Evolutionary conservation across 139 green algal genomes (phyloP), one percentile per base, ranked within the genome.

Genomic region (Micractinium sp.): DNA sequence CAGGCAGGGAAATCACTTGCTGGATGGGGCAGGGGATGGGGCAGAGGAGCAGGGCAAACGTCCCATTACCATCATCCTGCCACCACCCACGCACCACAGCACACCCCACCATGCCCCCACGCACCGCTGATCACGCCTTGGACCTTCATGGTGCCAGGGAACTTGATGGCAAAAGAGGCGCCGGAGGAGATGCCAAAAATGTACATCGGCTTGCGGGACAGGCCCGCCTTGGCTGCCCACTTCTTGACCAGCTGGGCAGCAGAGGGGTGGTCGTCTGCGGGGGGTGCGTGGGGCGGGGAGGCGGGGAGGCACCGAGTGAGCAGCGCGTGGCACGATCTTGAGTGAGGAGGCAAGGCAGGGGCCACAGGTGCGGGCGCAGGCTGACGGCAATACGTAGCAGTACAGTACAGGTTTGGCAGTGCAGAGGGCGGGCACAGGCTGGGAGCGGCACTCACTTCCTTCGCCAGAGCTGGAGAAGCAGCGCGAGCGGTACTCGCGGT

Each of bases 91-190:
- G 23, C 7, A 5, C 7, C 63, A 29, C 7, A 20, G 63, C 63
- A 73, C 63, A 73, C 22, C 67, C 67, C 16, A 22, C 19, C 47
- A 56, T 5, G 47, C 25, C 1, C 12, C 22, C 67, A 75, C 77
- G 18, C 78, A 84, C 78, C 78, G 19, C 35, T 61, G 14, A 84
- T 16, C 7, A 87, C 67, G 67, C 83, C 83, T 38, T 87, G 33
- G 3, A 87, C 41, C 38, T 39, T n/a, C 83, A 87, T 87, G 27
- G 83, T 87, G 27, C 36, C 36, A 5, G 83, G 83, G 67, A 87
- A 87, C 67, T 87, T 87, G 39, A 87, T 87, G 83, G 83, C 83
- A 33, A 87, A 87, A 67, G 83, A 79, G 36, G 83, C 83, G 38
- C 83, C 83, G 0, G 83, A 87, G 38, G 83, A 87, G 83, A 87